Base-by-base conservation (phyloP, 805 yeast genomes). In the Metschnikowia lachancei region DNA sequence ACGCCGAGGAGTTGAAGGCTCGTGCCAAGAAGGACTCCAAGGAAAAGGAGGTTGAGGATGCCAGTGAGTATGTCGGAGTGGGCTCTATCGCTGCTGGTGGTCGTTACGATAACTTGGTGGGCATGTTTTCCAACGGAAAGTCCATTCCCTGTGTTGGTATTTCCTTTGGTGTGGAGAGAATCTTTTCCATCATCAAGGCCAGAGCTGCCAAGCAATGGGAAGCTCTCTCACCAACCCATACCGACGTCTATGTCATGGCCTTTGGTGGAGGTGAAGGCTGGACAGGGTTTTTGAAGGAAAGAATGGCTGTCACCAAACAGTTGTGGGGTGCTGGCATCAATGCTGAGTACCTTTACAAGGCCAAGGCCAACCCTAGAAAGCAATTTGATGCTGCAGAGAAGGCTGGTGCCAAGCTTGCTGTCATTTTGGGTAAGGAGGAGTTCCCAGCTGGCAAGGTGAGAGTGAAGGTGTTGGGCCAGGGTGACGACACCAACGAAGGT, bases 81-180 rank as follows among this genome's bases (percentile, higher is more conserved):
- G 99, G 99, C 30, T 94, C 99, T 5, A 90, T 94, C 61, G 96
- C 97, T 42, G 99, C 96, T 41, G 99, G 99, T 71, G 99, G 99
- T 54, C 87, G 99, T 68, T 94, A 94, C 68, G 99, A 94, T 67
- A 85, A 86, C 60, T 79, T 94, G 50, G 98, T 94, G 32, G 97
- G 97, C 57, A 94, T 94, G 99, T 94, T 94, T 65, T 83, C 95
- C 36, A 83, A 83, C 56, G 90, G 94, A 56, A 88, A 87, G 69
- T 85, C 91, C 18, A 90, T 94, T 61, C 99, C 99, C 22, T 94
- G 99, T 74, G 95, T 94, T 46, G 99, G 99, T 66, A 75, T 92
- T 45, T 94, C 99, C 2, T 94, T 94, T 60, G 99, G 99, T 61
- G 92, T 94, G 45, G 99, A 94, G 72, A 82, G 99, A 66, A 69